Evolutionary conservation across 345 rosid genomes (phyloP), one percentile per base, ranked within the genome.

Genomic region (Eucalyptus curtisii): DNA sequence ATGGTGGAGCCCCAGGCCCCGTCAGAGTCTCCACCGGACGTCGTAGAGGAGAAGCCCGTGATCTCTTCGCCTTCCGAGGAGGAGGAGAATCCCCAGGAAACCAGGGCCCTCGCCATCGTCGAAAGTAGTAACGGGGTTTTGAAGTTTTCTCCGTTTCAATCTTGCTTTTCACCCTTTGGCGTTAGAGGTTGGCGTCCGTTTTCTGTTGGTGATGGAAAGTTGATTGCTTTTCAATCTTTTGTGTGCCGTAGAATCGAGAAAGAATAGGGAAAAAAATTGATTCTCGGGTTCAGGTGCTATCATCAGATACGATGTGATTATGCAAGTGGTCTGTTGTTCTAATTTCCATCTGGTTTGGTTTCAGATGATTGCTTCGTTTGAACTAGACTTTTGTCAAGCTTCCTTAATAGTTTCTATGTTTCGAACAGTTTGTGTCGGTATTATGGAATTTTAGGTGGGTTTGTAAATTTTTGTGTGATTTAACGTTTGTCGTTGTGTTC

Each of bases 1-100:
- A 92, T 90, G 91, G 88, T 89, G 8, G 96, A 93, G 82, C 16
- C 92, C n/a, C 93, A 90, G 49, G 14, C 90, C 42, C 90, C 90
- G 4, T 37, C 91, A 8, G 91, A 88, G 24, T 89, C 91, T 30
- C 79, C 89, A 24, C 90, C 87, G 88, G 93, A 92, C 8, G 89
- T 90, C 47, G 71, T 89, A 50, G 93, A 93, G 89, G 94, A 94
- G 91, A 94, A 95, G 89, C 19, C 93, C 17, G 91, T 91, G 13
- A 86, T 91, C 88, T 90, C 89, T 42, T 61, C 92, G 37, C 59
- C 81, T 53, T 89, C 92, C 17, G 93, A 92, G 86, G 92, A 89
- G 87, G 88, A 88, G 17, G 25, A 52, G 57, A 52, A 20, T 52
- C 20, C 24, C 57, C 93, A 90, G 4, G 92, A 92, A 20, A 71